phyloP scores from a whole-genome alignment of 768 basidiomycete genomes.

The Trametes elegans region DNA sequence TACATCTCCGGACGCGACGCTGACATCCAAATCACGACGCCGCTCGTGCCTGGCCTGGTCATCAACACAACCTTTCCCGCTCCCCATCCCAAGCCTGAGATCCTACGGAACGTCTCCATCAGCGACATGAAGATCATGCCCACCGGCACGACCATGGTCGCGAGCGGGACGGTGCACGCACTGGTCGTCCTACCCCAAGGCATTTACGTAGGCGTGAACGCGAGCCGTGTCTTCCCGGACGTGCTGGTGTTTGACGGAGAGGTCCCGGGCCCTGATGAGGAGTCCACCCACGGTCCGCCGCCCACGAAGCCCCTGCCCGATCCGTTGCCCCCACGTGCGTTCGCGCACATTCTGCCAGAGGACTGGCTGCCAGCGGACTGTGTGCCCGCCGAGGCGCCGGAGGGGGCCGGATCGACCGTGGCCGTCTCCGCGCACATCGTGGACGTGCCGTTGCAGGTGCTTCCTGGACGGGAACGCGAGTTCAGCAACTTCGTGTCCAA shows the following conservation, averaged over 20 bases:
- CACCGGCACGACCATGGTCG: constrained; percentile 46
- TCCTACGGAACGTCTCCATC: constrained; percentile 73
- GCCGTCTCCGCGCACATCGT: constrained; percentile 62
- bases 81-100: constrained; percentile 57
- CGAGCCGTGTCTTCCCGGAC: constrained; percentile 69
- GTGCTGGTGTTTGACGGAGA: constrained; percentile 77
- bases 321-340: constrained; percentile 70
- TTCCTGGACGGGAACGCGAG: constrained; percentile 74
- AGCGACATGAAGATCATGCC: constrained; percentile 71
- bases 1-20: constrained; percentile 60
- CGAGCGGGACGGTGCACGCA: constrained; percentile 68
- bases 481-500: constrained; percentile 78
- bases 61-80: constrained; percentile 59
- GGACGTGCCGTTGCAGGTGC: constrained; percentile 73
- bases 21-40: constrained; percentile 55
- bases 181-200: constrained; percentile 67
- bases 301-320: constrained; percentile 54
- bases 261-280: constrained; percentile 37
- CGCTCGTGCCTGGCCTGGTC: constrained; percentile 49
- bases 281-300: constrained; percentile 23
- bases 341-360: constrained; percentile 70
- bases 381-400: constrained; percentile 37
- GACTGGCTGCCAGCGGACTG: constrained; percentile 59
- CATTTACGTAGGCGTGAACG: constrained; percentile 62
- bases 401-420: constrained; percentile 53